These are phyloP conservation scores for Pseudomassariella vexata DNA, from an alignment of 2,329 filamentous ascomycete species.

Conservation along the genomic window DNA sequence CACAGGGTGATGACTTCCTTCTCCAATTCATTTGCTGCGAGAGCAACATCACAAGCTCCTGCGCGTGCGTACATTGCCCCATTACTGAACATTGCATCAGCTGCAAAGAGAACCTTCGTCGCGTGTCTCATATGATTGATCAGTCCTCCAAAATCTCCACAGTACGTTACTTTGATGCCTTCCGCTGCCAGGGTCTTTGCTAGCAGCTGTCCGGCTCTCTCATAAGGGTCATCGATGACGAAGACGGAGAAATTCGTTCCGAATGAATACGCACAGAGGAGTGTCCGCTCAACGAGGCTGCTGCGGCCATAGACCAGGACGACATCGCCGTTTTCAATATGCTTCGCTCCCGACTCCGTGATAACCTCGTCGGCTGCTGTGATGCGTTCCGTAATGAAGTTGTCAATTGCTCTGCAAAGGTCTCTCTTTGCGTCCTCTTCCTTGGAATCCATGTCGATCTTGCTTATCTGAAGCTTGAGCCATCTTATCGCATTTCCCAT, in stretches of 20 bases:
- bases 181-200: conserved; percentile 62
- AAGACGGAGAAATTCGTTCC: conserved; percentile 79
- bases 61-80: conserved; percentile 83
- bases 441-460: conserved; percentile 78
- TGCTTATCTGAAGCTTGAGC: conserved; percentile 87
- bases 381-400: conserved; percentile 85
- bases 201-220: conserved; percentile 48
- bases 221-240: conserved; percentile 67
- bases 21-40: conserved; percentile 69
- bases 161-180: conserved; percentile 75
- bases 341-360: conserved; percentile 64
- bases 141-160: conserved; percentile 68
- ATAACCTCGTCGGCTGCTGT: conserved; percentile 84
- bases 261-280: conserved; percentile 63
- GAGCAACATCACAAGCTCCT: conserved; percentile 81
- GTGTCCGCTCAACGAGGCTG: conserved; percentile 76
- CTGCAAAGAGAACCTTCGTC: conserved; percentile 75
- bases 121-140: conserved; percentile 62
- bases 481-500: conserved; percentile 97
- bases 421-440: conserved; percentile 77
- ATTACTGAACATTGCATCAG: conserved; percentile 94
- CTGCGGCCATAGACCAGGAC: conserved; percentile 85
- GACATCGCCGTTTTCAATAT: conserved; percentile 74
- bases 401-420: conserved; percentile 76
- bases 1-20: conserved; percentile 84